Conservation (phyloP, 2,329 filamentous ascomycete genomes). For the Apiospora kogelbergensis region DNA sequence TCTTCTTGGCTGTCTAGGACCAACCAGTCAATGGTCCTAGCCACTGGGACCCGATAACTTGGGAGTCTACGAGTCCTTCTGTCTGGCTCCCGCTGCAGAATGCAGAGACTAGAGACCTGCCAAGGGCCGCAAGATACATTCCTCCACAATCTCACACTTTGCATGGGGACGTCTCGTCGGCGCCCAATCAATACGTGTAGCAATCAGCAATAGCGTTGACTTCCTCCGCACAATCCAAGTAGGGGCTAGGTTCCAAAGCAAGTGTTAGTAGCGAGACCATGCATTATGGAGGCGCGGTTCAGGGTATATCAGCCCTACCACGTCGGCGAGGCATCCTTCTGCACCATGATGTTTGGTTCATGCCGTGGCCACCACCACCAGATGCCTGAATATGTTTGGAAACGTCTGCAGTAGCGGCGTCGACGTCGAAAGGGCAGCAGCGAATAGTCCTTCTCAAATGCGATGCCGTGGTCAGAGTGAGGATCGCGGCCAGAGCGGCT, state of each 20-base stretch:
- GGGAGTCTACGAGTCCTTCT: background rate
- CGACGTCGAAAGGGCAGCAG: background rate
- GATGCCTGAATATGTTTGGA: background rate
- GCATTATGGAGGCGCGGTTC: background rate
- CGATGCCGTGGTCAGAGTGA: background rate
- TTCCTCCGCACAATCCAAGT: background rate
- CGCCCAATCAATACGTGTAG: conserved; percentile 4
- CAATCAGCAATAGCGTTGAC: background rate
- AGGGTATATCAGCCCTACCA: background rate
- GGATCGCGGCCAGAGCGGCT: background rate
- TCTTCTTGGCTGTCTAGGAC: background rate
- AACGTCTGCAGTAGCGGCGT: background rate
- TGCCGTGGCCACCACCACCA: background rate
- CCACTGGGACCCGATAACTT: background rate
- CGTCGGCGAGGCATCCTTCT: background rate
- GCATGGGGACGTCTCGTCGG: background rate
- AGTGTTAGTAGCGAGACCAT: conserved; percentile 3
- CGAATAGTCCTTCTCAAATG: background rate
- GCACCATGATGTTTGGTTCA: background rate
- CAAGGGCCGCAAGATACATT: background rate
- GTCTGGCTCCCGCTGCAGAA: background rate
- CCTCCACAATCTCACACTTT: background rate
- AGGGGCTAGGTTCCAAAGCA: background rate
- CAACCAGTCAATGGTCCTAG: background rate
- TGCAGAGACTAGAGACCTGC: background rate